phyloP scores from a whole-genome alignment of 495 filamentous ascomycete species.

The Annulohypoxylon maeteangense region DNA sequence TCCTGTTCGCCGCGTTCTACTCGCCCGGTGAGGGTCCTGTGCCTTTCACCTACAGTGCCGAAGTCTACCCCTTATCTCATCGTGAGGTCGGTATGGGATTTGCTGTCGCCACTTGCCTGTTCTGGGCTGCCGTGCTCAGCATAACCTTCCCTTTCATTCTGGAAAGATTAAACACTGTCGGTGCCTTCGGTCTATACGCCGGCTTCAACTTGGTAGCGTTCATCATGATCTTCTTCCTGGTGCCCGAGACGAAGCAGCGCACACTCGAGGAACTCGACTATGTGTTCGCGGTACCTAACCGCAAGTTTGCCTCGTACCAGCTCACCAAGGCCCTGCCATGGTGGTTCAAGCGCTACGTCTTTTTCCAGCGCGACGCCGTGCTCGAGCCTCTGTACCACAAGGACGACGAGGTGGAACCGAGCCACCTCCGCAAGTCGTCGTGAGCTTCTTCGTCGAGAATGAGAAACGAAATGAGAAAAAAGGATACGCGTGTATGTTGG shows the following conservation, averaged over 20 bases:
- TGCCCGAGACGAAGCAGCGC: constrained; percentile 75
- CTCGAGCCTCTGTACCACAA: constrained; percentile 71
- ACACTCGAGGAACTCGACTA: constrained; percentile 85
- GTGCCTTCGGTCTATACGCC: constrained; percentile 70
- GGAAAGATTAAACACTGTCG: constrained; percentile 59
- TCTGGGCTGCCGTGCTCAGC: constrained; percentile 72
- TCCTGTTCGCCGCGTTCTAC: constrained; percentile 77
- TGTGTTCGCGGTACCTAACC: constrained; percentile 78
- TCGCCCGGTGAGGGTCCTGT: constrained; percentile 85
- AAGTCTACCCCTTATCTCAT: constrained; percentile 80
- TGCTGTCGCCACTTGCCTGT: constrained; percentile 74
- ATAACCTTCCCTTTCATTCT: constrained; percentile 75
- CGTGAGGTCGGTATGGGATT: constrained; percentile 80
- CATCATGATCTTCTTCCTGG: constrained; percentile 72
- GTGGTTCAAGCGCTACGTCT: constrained; percentile 74
- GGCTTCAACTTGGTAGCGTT: constrained; percentile 71
- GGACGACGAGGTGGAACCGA: constrained; percentile 24
- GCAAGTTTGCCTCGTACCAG: constrained; percentile 73
- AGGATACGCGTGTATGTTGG: neutral
- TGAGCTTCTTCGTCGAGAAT: neutral
- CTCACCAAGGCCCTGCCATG: constrained; percentile 69
- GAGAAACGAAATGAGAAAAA: constrained; percentile 2
- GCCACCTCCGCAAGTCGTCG: neutral
- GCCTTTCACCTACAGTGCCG: constrained; percentile 82
- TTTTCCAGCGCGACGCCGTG: constrained; percentile 63